phyloP scores from a whole-genome alignment of 1,284 basidiomycete genomes.

The Rhodotorula sp. region DNA sequence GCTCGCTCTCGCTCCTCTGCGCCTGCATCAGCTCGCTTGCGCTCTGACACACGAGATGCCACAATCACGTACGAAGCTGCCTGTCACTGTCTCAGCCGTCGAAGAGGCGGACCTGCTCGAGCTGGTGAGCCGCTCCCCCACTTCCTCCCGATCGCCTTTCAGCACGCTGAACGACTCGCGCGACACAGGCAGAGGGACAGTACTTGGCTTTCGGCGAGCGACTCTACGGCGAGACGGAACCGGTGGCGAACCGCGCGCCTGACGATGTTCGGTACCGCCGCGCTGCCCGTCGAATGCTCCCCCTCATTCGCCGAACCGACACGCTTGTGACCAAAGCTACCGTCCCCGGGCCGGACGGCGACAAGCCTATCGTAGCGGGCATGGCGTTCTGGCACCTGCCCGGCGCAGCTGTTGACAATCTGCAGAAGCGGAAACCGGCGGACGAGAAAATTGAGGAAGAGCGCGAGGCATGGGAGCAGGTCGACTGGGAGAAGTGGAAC shows the following conservation, averaged over 20 bases:
- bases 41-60: too few relatives aligned
- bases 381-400: slow-evolving; percentile 12
- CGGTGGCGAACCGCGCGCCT: neutral
- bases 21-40: neutral
- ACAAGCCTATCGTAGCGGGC: neutral
- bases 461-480: slow-evolving; percentile 2
- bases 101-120: slow-evolving; percentile 3
- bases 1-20: neutral
- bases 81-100: neutral
- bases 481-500: slow-evolving; percentile 22
- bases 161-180: neutral
- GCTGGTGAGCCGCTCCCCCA: neutral
- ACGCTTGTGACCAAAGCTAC: slow-evolving; percentile 7
- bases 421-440: slow-evolving; percentile 9
- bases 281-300: neutral
- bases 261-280: slow-evolving; percentile 3
- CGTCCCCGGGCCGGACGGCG: neutral
- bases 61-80: neutral
- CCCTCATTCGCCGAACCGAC: neutral
- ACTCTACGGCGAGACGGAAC: slow-evolving; percentile 15
- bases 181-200: slow-evolving; percentile 18
- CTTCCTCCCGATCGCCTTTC: neutral
- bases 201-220: slow-evolving; percentile 17
- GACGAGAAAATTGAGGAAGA: slow-evolving; percentile 11
- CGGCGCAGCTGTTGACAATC: slow-evolving; percentile 7